These are phyloP conservation scores for Immersiella caudata DNA, from an alignment of 495 filamentous ascomycete genomes.

Conservation along the genomic window DNA sequence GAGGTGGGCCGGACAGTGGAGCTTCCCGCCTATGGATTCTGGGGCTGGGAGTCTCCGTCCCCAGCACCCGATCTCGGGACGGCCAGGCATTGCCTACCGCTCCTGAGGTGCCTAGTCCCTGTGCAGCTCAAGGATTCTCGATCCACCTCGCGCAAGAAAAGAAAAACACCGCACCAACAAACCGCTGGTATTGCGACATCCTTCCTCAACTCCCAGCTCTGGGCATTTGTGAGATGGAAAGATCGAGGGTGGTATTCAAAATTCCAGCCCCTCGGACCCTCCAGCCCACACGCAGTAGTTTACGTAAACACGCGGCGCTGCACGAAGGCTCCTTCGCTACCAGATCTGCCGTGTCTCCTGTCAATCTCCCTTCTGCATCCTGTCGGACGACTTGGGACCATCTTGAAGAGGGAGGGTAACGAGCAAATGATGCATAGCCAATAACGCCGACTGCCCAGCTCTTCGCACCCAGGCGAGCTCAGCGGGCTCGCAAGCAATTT, in stretches of 20 bases:
- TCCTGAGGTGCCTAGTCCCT: neutral
- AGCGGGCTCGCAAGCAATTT: neutral
- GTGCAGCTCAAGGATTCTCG: neutral
- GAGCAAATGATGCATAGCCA: neutral
- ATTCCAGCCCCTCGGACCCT: constrained; percentile 19
- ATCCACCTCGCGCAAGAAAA: constrained; percentile 12
- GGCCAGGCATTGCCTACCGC: neutral
- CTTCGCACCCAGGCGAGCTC: neutral
- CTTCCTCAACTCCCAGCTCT: neutral
- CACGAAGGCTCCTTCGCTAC: constrained; percentile 7
- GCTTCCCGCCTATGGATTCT: neutral
- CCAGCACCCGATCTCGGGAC: constrained; percentile 7
- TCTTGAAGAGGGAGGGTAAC: neutral
- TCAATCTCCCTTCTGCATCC: constrained; percentile 9
- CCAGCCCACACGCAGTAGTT: neutral
- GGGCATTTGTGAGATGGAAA: neutral
- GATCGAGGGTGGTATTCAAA: neutral
- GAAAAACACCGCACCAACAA: constrained; percentile 2
- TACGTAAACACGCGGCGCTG: constrained; percentile 14
- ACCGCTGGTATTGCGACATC: too few relatives aligned
- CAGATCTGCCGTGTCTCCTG: neutral
- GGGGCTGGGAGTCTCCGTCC: neutral
- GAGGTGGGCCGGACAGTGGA: neutral
- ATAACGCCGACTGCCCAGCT: neutral
- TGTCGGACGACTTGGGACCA: neutral